Conservation (phyloP, 257 asterid genomes). For the Mentha longifolia region DNA sequence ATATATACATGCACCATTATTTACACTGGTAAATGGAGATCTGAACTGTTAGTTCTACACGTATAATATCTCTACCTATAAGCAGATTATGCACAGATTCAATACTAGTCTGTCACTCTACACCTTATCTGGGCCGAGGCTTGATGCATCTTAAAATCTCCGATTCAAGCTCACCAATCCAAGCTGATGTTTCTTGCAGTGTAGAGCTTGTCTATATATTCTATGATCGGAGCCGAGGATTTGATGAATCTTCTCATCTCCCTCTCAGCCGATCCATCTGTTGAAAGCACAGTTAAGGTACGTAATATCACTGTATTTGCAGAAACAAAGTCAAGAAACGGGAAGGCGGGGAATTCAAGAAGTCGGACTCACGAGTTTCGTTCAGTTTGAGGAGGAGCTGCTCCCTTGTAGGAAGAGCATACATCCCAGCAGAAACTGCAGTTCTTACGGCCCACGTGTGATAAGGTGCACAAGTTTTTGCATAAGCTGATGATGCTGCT, state of each 20-base stretch:
- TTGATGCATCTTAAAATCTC: not conserved
- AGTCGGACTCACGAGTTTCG: slow-evolving; percentile 63
- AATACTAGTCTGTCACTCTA: not conserved
- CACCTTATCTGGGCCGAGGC: not conserved
- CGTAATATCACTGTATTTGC: not conserved
- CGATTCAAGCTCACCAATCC: slow-evolving; percentile 64
- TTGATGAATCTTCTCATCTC: slow-evolving; percentile 74
- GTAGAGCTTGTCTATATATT: slow-evolving; percentile 73
- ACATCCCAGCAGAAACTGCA: slow-evolving; percentile 90
- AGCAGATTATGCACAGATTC: not conserved
- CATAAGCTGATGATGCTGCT: slow-evolving; percentile 76
- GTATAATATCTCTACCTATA: slow-evolving; percentile 14
- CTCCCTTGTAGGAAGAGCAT: slow-evolving; percentile 79
- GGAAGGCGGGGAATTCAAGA: not conserved
- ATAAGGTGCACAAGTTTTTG: slow-evolving; percentile 77
- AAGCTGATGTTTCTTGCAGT: slow-evolving; percentile 61
- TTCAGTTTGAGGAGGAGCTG: slow-evolving; percentile 71
- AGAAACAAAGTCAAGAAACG: not conserved
- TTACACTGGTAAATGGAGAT: not conserved
- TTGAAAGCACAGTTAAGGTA: not conserved
- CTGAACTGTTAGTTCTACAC: slow-evolving; percentile 26
- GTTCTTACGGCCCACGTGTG: slow-evolving; percentile 90
- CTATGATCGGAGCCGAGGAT: slow-evolving; percentile 67
- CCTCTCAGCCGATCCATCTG: slow-evolving; percentile 72
- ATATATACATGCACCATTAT: slow-evolving; percentile 12